Conservation (phyloP, 2,329 filamentous ascomycete species). For the Penicillium sp. region DNA sequence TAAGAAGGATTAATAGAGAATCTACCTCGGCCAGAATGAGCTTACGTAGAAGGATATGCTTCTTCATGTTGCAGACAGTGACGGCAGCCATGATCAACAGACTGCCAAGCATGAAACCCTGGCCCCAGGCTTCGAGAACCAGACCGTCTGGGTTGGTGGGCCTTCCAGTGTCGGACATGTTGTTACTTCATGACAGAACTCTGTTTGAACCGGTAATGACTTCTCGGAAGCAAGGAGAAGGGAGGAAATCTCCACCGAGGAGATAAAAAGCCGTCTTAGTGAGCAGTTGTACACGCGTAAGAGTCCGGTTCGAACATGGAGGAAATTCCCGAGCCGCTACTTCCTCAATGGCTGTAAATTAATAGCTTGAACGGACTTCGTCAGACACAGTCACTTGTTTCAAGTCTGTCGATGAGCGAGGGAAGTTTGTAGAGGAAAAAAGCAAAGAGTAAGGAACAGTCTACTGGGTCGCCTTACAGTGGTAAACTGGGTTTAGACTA, state of each 20-base stretch:
- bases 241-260: background rate
- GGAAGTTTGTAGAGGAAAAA: background rate
- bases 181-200: background rate
- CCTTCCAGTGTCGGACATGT: conserved; percentile 5
- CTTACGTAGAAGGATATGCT: conserved; percentile 47
- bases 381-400: background rate
- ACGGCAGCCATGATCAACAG: conserved; percentile 49
- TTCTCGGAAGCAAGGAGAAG: background rate
- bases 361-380: background rate
- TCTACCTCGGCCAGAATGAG: conserved; percentile 48
- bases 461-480: background rate
- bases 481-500: background rate
- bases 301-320: background rate
- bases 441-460: background rate
- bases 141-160: conserved; percentile 26
- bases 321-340: background rate
- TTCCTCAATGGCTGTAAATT: background rate
- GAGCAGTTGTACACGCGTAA: background rate
- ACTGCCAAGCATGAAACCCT: conserved; percentile 49
- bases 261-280: background rate
- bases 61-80: conserved; percentile 49
- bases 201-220: background rate
- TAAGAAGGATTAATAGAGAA: background rate
- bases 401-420: background rate
- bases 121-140: conserved; percentile 47